These are phyloP conservation scores for Russula vinacea DNA, from an alignment of 768 basidiomycete genomes.

Conservation along the genomic window DNA sequence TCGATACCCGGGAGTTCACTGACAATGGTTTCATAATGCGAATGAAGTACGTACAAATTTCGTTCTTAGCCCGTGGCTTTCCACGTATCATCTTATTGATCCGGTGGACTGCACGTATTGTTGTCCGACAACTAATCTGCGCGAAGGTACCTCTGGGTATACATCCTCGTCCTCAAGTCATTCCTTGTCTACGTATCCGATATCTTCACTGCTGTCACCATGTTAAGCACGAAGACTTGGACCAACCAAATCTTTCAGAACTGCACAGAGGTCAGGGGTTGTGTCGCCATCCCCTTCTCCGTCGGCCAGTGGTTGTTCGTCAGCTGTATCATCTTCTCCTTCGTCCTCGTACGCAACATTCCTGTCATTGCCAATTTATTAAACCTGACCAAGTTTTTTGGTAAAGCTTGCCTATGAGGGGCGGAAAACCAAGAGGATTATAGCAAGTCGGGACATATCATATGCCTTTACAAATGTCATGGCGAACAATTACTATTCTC, in stretches of 20 bases:
- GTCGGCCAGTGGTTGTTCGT: constrained; percentile 96
- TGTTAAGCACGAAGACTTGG: constrained; percentile 90
- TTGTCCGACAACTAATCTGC: constrained; percentile 11
- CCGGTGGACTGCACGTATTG: neutral
- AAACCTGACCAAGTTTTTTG: neutral
- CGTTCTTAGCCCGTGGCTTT: neutral
- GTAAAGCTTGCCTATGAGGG: constrained; percentile 84
- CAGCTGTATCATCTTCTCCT: constrained; percentile 98
- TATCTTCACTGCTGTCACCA: constrained; percentile 95
- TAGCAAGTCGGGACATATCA: constrained; percentile 93
- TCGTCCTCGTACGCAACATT: constrained; percentile 68
- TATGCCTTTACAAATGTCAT: constrained; percentile 98
- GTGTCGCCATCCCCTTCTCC: constrained; percentile 81
- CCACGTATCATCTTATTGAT: neutral
- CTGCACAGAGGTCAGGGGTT: constrained; percentile 58
- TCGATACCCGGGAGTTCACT: constrained; percentile 90
- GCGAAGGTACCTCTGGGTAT: constrained; percentile 84
- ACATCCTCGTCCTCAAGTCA: constrained; percentile 90
- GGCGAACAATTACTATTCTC: constrained; percentile 94
- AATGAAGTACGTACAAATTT: constrained; percentile 54
- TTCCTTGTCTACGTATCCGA: constrained; percentile 96
- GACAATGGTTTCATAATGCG: constrained; percentile 86
- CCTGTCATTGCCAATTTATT: neutral
- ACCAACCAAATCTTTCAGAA: constrained; percentile 85
- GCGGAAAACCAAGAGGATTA: constrained; percentile 89